Evolutionary conservation across 2,329 filamentous ascomycete species (phyloP).

Genomic region (Claviceps monticola): DNA sequence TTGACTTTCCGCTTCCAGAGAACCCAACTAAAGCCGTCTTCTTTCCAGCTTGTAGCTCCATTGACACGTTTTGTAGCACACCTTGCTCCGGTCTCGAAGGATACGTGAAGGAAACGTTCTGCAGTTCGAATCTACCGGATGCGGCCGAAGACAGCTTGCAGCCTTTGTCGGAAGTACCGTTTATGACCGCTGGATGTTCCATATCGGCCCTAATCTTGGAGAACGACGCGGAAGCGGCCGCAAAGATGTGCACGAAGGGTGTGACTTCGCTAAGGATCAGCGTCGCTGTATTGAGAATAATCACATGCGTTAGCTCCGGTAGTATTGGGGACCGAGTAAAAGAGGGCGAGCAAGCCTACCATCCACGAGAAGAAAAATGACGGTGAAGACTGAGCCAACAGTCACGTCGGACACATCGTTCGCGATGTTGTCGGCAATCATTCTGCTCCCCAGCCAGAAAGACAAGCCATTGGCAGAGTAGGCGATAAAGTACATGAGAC

Average conservation of each 20-base stretch:
- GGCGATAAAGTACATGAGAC: constrained; percentile 52
- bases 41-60: constrained; percentile 33
- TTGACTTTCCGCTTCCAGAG: constrained; percentile 56
- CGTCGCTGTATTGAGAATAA: background rate
- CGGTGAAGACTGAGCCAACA: constrained; percentile 36
- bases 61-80: background rate
- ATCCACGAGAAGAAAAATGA: constrained; percentile 41
- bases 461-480: constrained; percentile 51
- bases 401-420: constrained; percentile 20
- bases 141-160: constrained; percentile 22
- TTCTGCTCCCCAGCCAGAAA: constrained; percentile 48
- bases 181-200: constrained; percentile 29
- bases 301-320: background rate
- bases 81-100: constrained; percentile 28
- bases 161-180: constrained; percentile 17
- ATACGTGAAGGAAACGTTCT: constrained; percentile 24
- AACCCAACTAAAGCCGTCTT: constrained; percentile 57
- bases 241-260: constrained; percentile 43
- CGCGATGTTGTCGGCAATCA: constrained; percentile 20
- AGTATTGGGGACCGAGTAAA: too few species aligned
- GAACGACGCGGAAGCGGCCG: constrained; percentile 38
- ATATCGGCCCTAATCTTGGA: constrained; percentile 40
- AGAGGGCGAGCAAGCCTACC: constrained; percentile 13
- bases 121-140: constrained; percentile 12
- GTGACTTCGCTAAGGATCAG: constrained; percentile 40